Evolutionary conservation across 2,329 filamentous ascomycete genomes (phyloP).

Genomic region (Biscogniauxia sp.): DNA sequence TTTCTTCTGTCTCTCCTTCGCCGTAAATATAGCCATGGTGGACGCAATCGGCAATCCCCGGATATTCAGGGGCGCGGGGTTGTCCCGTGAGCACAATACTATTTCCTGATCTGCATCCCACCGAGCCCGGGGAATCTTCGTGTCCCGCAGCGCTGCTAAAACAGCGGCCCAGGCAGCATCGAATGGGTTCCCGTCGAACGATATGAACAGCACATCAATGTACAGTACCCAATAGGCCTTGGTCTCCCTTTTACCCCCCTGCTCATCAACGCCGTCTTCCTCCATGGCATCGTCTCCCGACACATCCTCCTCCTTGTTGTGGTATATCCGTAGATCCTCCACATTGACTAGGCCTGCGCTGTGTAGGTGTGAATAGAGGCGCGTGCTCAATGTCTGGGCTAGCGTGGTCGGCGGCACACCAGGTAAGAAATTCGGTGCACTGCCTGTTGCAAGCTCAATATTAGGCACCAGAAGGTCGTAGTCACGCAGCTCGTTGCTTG

Average conservation of each 20-base stretch:
- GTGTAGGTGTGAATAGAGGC: slow-evolving; percentile 74
- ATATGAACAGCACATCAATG: slow-evolving; percentile 92
- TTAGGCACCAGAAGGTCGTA: slow-evolving; percentile 86
- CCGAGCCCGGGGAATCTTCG: slow-evolving; percentile 71
- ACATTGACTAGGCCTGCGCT: slow-evolving; percentile 64
- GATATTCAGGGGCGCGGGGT: slow-evolving; percentile 57
- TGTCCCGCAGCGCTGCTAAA: slow-evolving; percentile 75
- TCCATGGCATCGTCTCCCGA: slow-evolving; percentile 34
- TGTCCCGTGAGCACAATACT: slow-evolving; percentile 67
- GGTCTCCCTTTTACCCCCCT: slow-evolving; percentile 40
- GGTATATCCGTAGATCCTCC: slow-evolving; percentile 68
- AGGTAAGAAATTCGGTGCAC: slow-evolving; percentile 79
- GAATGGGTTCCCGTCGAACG: slow-evolving; percentile 86
- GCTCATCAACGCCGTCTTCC: slow-evolving; percentile 24
- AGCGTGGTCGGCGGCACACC: slow-evolving; percentile 76
- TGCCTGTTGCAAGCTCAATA: slow-evolving; percentile 87
- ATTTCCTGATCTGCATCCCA: slow-evolving; percentile 82
- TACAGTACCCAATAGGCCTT: slow-evolving; percentile 95
- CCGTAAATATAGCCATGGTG: slow-evolving; percentile 76
- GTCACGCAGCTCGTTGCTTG: slow-evolving; percentile 51
- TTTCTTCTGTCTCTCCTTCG: slow-evolving; percentile 49
- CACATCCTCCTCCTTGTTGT: slow-evolving; percentile 30
- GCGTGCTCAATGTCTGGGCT: slow-evolving; percentile 81
- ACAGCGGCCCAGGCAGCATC: slow-evolving; percentile 87
- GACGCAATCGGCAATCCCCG: slow-evolving; percentile 70